Base-by-base conservation (phyloP, 2,329 filamentous ascomycete genomes). In the Epicoccum nigrum region DNA sequence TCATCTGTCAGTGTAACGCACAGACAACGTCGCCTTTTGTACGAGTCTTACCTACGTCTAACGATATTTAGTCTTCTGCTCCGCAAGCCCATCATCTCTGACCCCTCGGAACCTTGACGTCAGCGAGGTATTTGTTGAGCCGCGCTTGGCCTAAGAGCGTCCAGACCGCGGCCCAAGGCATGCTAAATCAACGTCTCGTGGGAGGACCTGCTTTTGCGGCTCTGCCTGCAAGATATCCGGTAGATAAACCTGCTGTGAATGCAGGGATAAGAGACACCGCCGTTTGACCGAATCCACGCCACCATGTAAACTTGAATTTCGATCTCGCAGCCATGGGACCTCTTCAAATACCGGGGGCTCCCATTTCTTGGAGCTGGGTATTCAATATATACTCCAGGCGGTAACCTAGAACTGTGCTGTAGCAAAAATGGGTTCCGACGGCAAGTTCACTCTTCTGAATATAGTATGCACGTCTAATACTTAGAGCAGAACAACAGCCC, bases 351-450 rank as follows among this genome's bases (percentile, higher is more conserved):
- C 15, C 17, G 23, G 27, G 28, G 21, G 38, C 31, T 20, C 9
- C 35, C 35, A 13, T 39, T 4, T 34, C 4, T 16, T 9, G 8
- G 8, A 11, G 12, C 33, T 32, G 7, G 31, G n/a, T 9, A 20
- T 25, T 37, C 4, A 31, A 31, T 1, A 30, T 21, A 20, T 7
- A 15, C 7, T 6, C 19, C 7, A 37, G 23, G 7, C 19, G n/a
- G 4, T 15, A 4, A 21, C 5, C 6, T 38, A 6, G 25, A 15
- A 12, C 11, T 11, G 6, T 16, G 3, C 16, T 37, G n/a, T 19
- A 37, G 15, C 21, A 45, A 59, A 40, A 12, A 71, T 70, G 67
- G 51, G 53, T 37, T 61, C 62, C 23, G 54, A 69, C 56, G 66
- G 68, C 69, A 58, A n/a, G 23, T 5, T 8, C 16, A 1, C 13